Evolutionary conservation across 345 rosid genomes (phyloP).

Genomic region (Pugionium cornutum): DNA sequence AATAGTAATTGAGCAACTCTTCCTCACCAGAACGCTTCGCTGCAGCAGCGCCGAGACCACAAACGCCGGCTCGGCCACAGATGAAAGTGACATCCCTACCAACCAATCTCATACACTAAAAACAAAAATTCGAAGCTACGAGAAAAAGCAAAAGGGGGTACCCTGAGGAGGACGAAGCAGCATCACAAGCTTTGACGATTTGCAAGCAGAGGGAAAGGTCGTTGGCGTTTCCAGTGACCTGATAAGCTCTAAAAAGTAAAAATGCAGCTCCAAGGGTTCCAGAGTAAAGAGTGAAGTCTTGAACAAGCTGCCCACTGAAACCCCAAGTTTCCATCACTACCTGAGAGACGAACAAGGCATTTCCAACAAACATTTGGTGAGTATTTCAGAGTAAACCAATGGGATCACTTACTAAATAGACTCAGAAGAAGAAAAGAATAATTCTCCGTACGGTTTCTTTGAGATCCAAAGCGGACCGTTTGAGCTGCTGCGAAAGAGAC

Average conservation of each 20-base stretch:
- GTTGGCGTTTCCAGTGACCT: constrained; percentile 43
- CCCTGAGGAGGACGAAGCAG: constrained; percentile 55
- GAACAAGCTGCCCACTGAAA: constrained; percentile 43
- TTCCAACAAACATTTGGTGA: too few relatives aligned
- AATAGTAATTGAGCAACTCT: constrained; percentile 43
- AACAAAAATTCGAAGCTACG: neutral
- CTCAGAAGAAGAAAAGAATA: neutral
- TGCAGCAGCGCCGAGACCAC: constrained; percentile 61
- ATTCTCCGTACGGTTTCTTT: constrained; percentile 51
- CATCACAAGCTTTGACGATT: constrained; percentile 58
- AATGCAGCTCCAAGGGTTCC: constrained; percentile 61
- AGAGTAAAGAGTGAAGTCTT: constrained; percentile 54
- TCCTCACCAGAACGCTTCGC: constrained; percentile 53
- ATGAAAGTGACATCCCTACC: constrained; percentile 55
- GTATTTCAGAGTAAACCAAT: too few relatives aligned
- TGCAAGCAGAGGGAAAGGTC: constrained; percentile 54
- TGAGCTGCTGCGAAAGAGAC: constrained; percentile 55
- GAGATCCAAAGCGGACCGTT: constrained; percentile 72
- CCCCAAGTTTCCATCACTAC: constrained; percentile 62
- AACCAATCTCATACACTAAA: neutral
- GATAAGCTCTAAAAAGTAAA: constrained; percentile 57
- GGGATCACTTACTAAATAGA: too few relatives aligned
- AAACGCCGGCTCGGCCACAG: constrained; percentile 69
- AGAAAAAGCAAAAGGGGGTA: constrained; percentile 3
- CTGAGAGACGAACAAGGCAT: constrained; percentile 31